Percentiles rank a stretch among this genome's conserved stretches.
phyloP scores from a whole-genome alignment of 2,329 filamentous ascomycete genomes.

The Paecilomyces fulvus region DNA sequence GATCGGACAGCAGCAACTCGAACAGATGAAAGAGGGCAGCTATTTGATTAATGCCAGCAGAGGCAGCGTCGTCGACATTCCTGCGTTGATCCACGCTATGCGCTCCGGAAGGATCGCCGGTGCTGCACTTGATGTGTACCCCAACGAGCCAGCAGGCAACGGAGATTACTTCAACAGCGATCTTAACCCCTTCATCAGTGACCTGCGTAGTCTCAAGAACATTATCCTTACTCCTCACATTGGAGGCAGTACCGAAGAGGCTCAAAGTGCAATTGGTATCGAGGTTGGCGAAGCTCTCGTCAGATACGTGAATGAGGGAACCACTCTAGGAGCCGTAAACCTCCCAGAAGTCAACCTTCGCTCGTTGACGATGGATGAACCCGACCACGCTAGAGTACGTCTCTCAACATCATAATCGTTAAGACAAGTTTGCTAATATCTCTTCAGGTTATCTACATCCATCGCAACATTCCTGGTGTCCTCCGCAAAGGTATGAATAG shows the following conservation, averaged over 20 bases:
- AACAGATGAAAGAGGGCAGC: slow-evolving; percentile 82
- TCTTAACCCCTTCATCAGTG: slow-evolving; percentile 77
- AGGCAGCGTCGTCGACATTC: slow-evolving; percentile 88
- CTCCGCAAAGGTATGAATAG: slow-evolving; percentile 60
- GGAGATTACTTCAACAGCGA: slow-evolving; percentile 86
- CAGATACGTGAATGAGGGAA: slow-evolving; percentile 91
- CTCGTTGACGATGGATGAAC: slow-evolving; percentile 81
- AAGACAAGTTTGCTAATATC: slow-evolving; percentile 11
- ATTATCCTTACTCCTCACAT: slow-evolving; percentile 95
- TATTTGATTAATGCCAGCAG: slow-evolving; percentile 96
- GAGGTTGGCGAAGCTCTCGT: slow-evolving; percentile 85
- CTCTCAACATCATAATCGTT: background rate
- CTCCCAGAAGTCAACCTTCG: slow-evolving; percentile 90
- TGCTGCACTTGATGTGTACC: slow-evolving; percentile 94
- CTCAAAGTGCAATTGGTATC: slow-evolving; percentile 88
- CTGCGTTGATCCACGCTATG: slow-evolving; percentile 81
- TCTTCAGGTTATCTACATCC: slow-evolving; percentile 75
- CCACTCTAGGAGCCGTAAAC: slow-evolving; percentile 87
- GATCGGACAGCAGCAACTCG: slow-evolving; percentile 71
- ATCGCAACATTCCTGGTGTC: slow-evolving; percentile 93
- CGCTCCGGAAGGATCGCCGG: slow-evolving; percentile 79
- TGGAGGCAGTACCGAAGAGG: slow-evolving; percentile 94
- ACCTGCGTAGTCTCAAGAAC: slow-evolving; percentile 78
- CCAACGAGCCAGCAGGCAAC: slow-evolving; percentile 85
- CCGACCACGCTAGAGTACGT: slow-evolving; percentile 71